A percentile compares a stretch with the other conserved stretches of the same genome.
Evolutionary conservation across 73 alveolate genomes (phyloP).

Genomic region (Tetrahymena elliotti): DNA sequence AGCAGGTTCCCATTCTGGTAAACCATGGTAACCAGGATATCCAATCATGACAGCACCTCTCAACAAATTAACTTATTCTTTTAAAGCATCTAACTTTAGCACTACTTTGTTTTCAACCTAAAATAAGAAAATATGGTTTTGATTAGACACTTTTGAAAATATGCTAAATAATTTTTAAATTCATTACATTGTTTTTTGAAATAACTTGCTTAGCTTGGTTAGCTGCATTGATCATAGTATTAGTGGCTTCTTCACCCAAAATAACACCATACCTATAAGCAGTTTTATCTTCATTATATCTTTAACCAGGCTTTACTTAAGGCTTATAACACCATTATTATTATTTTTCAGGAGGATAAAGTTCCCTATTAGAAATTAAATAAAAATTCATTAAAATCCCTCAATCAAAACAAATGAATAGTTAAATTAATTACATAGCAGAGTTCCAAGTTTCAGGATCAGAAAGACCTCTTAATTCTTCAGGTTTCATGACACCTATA

Average conservation of each 20-base stretch:
- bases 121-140: neutral
- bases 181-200: conserved; percentile 44
- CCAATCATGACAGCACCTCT: conserved; percentile 94
- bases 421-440: conserved; percentile 1
- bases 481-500: conserved; percentile 85
- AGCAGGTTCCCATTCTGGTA: conserved; percentile 96
- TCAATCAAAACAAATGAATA: neutral
- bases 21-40: conserved; percentile 94
- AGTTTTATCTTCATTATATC: conserved; percentile 42
- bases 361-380: conserved; percentile 19
- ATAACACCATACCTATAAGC: conserved; percentile 43
- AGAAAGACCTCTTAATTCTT: conserved; percentile 83
- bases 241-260: conserved; percentile 73
- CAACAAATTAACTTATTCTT: conserved; percentile 63
- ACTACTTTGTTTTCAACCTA: conserved; percentile 66
- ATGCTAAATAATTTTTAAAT: neutral
- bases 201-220: conserved; percentile 67
- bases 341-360: conserved; percentile 61
- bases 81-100: conserved; percentile 46
- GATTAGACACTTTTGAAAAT: neutral
- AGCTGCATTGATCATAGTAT: conserved; percentile 75
- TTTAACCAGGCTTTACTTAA: conserved; percentile 66
- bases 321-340: conserved; percentile 65
- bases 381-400: neutral
- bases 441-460: conserved; percentile 43